These are phyloP conservation scores for Andrographis paniculata DNA, from an alignment of 305 asterid species.

Conservation along the genomic window DNA sequence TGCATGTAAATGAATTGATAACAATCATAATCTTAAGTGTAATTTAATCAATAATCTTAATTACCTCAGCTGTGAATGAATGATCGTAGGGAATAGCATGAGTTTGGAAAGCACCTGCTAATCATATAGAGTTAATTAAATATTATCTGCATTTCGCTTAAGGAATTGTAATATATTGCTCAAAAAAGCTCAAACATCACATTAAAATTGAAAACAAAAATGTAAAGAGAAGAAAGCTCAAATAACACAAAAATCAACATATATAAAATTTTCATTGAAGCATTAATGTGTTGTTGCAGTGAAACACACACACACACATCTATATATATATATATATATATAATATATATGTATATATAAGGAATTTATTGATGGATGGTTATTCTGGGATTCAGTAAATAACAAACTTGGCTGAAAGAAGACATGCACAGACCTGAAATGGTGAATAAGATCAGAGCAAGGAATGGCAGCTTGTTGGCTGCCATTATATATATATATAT, in stretches of 20 bases:
- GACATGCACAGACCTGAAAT: constrained; percentile 3
- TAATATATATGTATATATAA: neutral
- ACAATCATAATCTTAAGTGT: neutral
- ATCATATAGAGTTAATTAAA: neutral
- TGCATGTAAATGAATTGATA: neutral
- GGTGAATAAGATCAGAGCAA: neutral
- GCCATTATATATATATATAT: neutral
- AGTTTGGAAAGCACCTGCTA: constrained; percentile 18
- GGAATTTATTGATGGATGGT: no score
- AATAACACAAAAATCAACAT: no score
- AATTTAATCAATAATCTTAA: neutral
- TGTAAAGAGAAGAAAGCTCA: no score
- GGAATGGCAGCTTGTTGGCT: neutral
- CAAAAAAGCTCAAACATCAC: neutral
- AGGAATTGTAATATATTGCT: neutral
- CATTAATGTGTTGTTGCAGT: no score
- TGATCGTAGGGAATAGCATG: constrained; percentile 23
- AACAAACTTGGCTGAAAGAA: no score
- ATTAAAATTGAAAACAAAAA: no score
- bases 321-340: no score
- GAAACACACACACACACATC: no score
- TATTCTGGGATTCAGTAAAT: no score
- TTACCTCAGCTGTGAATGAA: constrained; percentile 25
- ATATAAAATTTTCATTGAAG: no score
- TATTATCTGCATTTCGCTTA: neutral